A percentile compares a stretch with the other conserved stretches of the same genome.
phyloP scores from a whole-genome alignment of 495 filamentous ascomycete genomes.

The Hypoxylon intermedium region DNA sequence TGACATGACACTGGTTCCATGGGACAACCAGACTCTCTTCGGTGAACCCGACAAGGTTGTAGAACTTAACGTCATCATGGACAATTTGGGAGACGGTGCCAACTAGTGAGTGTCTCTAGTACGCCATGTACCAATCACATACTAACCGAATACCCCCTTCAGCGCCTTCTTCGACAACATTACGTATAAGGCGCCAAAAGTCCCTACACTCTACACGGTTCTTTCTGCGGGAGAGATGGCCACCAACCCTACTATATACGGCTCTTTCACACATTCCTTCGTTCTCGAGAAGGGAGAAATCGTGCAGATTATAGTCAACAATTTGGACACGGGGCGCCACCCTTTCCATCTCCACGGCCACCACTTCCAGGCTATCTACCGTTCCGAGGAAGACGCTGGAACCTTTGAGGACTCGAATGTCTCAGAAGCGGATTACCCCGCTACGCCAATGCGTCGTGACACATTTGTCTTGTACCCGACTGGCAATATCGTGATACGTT shows the following conservation, averaged over 20 bases:
- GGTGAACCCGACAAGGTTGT: constrained; percentile 66
- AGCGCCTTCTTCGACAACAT: constrained; percentile 84
- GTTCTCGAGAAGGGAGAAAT: constrained; percentile 71
- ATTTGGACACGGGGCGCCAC: constrained; percentile 73
- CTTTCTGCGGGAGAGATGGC: constrained; percentile 68
- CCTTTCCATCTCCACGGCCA: constrained; percentile 93
- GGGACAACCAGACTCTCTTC: constrained; percentile 64
- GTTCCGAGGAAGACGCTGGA: constrained; percentile 53
- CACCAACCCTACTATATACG: constrained; percentile 73
- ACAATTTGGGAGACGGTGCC: constrained; percentile 74
- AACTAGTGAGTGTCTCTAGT: constrained; percentile 64
- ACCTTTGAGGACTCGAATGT: constrained; percentile 53
- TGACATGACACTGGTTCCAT: constrained; percentile 72
- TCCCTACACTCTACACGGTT: constrained; percentile 80
- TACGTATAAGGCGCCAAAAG: constrained; percentile 74
- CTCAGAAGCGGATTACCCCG: constrained; percentile 49
- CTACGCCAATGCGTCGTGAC: constrained; percentile 62
- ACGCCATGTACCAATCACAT: neutral
- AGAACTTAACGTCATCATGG: constrained; percentile 71
- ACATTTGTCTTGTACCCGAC: constrained; percentile 61
- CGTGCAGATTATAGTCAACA: constrained; percentile 83
- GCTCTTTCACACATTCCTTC: constrained; percentile 71
- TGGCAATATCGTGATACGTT: constrained; percentile 70
- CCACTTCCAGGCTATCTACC: constrained; percentile 69
- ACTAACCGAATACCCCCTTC: constrained; percentile 1